phyloP scores from a whole-genome alignment of 2,329 filamentous ascomycete species.

The Colletotrichum gloeosporioides region DNA sequence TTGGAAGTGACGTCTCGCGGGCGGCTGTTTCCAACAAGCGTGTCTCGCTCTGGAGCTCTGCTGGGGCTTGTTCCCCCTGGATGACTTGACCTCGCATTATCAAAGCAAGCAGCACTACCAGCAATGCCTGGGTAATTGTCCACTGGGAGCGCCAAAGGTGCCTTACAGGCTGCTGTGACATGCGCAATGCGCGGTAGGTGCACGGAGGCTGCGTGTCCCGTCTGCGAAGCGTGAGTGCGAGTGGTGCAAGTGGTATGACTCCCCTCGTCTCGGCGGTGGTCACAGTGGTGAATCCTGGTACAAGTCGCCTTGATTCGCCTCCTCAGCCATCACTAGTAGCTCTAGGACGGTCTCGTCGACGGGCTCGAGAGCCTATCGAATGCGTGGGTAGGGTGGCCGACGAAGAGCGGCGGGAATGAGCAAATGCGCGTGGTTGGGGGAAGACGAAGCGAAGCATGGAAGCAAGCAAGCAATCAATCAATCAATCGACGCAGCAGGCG shows the following conservation, averaged over 20 bases:
- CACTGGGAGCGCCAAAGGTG: conserved; percentile 11
- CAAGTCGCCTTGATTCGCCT: conserved; percentile 16
- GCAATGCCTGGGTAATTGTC: too few species aligned
- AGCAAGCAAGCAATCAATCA: not conserved
- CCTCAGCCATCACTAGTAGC: not conserved
- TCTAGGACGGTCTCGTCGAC: not conserved
- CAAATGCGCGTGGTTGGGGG: conserved; percentile 14
- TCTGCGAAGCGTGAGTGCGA: not conserved
- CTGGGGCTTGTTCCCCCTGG: not conserved
- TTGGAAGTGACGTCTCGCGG: conserved; percentile 4
- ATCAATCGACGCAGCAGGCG: not conserved
- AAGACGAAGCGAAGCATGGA: not conserved
- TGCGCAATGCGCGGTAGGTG: conserved; percentile 5
- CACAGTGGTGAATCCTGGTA: conserved; percentile 13
- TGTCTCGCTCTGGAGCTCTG: not conserved
- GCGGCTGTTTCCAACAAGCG: conserved; percentile 14
- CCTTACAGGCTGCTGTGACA: conserved; percentile 19
- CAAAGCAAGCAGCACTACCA: not conserved
- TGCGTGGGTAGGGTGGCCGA: not conserved
- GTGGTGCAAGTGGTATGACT: conserved; percentile 5
- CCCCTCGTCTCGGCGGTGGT: conserved; percentile 11
- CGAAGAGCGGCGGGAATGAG: conserved; percentile 5
- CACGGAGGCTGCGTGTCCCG: not conserved
- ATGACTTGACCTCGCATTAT: not conserved
- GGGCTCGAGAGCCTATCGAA: conserved; percentile 13